Conservation (phyloP, 2,329 filamentous ascomycete species). For the Exophiala lecanii-corni region DNA sequence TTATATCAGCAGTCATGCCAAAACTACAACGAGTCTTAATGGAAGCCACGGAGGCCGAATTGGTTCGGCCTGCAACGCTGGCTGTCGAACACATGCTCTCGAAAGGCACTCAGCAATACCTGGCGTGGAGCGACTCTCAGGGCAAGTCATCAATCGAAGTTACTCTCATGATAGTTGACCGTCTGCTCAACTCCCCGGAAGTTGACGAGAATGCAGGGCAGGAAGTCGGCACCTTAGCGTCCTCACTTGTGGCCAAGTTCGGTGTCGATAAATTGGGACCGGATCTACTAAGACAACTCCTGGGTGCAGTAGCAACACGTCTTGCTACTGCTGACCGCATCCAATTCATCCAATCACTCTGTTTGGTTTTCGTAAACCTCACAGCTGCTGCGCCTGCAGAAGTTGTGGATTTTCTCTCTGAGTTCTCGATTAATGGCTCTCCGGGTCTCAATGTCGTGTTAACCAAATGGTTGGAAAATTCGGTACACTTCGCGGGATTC, state of each 20-base stretch:
- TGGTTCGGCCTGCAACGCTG: constrained; percentile 80
- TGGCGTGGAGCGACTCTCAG: constrained; percentile 75
- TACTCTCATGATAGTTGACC: constrained; percentile 76
- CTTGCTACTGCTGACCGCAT: constrained; percentile 78
- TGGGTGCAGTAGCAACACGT: constrained; percentile 81
- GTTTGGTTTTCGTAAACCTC: constrained; percentile 88
- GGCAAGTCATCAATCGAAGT: constrained; percentile 83
- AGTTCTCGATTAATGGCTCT: constrained; percentile 68
- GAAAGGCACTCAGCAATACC: constrained; percentile 85
- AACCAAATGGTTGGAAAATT: constrained; percentile 95
- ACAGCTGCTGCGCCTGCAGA: constrained; percentile 80
- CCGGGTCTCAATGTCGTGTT: constrained; percentile 86
- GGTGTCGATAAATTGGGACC: constrained; percentile 86
- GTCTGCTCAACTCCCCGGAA: constrained; percentile 74
- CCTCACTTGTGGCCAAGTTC: constrained; percentile 91
- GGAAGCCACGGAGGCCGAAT: constrained; percentile 76
- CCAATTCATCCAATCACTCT: constrained; percentile 90
- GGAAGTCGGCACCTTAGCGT: constrained; percentile 92
- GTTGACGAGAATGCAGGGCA: constrained; percentile 92
- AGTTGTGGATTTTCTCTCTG: constrained; percentile 84
- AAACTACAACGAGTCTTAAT: constrained; percentile 81
- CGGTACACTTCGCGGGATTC: constrained; percentile 94
- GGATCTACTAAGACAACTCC: constrained; percentile 72
- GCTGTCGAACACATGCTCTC: constrained; percentile 83
- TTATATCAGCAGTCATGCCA: constrained; percentile 78